Evolutionary conservation across 148 eudicot genomes (phyloP), one percentile per base, ranked within the genome.

Genomic region (Heliamphora exappendiculata): DNA sequence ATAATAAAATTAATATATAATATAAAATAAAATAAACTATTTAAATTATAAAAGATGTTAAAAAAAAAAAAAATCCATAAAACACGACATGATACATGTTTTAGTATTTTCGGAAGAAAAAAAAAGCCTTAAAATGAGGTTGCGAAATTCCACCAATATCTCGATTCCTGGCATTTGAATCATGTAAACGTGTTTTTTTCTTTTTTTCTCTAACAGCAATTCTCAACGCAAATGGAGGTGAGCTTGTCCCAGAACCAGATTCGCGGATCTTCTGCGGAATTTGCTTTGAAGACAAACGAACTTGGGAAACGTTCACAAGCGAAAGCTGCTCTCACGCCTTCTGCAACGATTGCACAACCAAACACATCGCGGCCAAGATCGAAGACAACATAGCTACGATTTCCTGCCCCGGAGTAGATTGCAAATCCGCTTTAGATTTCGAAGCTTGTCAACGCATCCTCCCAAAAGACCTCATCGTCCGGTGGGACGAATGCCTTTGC

Each of bases 401-500:
- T 34, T 17, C 53, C 3, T 84, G 87, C 63, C 87, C 87, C 0
- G 84, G 58, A 58, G 54, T 59, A 54, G 39, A 69, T 41, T 84
- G 87, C 82, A 79, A 72, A 5, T 22, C 87, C 7, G 22, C 5
- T 2, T 59, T 84, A 20, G 74, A 78, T 59, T 33, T 10, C 24
- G 33, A 73, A 8, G 39, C 72, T 17, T 79, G 80, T 53, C 58
- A 69, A 57, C 10, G 36, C n/a, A 57, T 81, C 53, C 62, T 84
- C 42, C 80, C 84, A 4, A 45, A 62, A 0, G 72, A 79, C 7
- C 22, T 75, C 19, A 67, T 78, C 0, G 74, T 71, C n/a, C 36
- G 51, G 59, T 84, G 87, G 87, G 84, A 81, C 22, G 80, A 76
- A 20, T 34, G 20, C 6, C 75, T 80, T 4, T 80, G 81, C 76